Evolutionary conservation across 306 rosid species (phyloP), one percentile per base, ranked within the genome.

Genomic region (Benincasa hispida): DNA sequence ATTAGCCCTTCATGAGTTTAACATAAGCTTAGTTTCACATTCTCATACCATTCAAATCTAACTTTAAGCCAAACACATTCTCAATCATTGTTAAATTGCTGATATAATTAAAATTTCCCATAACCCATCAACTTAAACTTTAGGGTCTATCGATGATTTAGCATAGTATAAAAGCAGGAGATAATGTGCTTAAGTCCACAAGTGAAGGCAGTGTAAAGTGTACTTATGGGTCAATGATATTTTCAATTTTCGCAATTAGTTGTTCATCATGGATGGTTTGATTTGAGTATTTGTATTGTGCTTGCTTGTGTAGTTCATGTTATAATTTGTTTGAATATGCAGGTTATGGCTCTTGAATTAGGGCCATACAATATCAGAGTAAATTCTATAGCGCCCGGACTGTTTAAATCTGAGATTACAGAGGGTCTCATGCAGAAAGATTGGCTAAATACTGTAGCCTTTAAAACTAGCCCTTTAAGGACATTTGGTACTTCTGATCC

Each of bases 301-400:
- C 72, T 45, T 45, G 51, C 8, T 3, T 28, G 69, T 32, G 3
- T 14, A 3, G 41, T 60, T 63, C 10, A 70, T 74, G 81, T 51
- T 39, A 74, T 48, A 28, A 35, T 48, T 65, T 32, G 25, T 21
- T n/a, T 41, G 27, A 3, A 51, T 68, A 80, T 11, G 72, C 84
- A 93, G 98, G 86, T 83, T 17, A 88, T 93, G 98, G 98, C 97
- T 45, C 0, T 91, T 80, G 97, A 93, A 83, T 72, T 93, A 78
- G 97, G 98, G 13, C 79, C 1, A 9, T 50, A 91, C 80, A 89
- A 89, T 54, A 89, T 93, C 55, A 93, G 91, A 85, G 96, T 91
- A 81, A 93, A 93, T 66, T 83, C 91, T 15, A 88, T 89, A 84
- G 82, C 90, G 1, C 97, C 97, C 0, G 96, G 96, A 35, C 84